Evolutionary conservation across 805 yeast species (phyloP).

Genomic region (Candida pseudofarinosa): DNA sequence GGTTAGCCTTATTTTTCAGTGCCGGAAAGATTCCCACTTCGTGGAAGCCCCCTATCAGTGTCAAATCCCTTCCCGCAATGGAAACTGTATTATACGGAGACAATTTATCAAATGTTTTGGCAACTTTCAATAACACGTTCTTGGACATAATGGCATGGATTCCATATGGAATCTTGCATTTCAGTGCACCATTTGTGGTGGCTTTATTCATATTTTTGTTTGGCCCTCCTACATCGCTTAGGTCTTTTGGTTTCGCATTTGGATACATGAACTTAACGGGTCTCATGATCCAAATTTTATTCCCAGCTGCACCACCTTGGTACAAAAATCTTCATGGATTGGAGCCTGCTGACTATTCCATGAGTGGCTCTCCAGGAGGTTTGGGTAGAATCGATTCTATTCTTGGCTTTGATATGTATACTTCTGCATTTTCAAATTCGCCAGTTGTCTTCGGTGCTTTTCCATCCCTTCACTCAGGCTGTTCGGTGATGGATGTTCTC

Average conservation of each 20-base stretch:
- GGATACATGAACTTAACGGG: constrained; percentile 92
- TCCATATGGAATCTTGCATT: constrained; percentile 91
- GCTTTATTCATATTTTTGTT: constrained; percentile 75
- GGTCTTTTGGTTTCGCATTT: constrained; percentile 86
- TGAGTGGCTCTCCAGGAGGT: constrained; percentile 96
- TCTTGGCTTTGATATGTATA: constrained; percentile 77
- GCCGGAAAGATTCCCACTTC: constrained; percentile 68
- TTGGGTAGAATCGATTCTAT: constrained; percentile 79
- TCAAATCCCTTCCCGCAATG: constrained; percentile 82
- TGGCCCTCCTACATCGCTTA: constrained; percentile 85
- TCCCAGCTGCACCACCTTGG: constrained; percentile 99
- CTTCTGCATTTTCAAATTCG: constrained; percentile 76
- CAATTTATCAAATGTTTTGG: constrained; percentile 77
- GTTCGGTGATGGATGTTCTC: constrained; percentile 89
- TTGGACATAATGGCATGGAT: constrained; percentile 90
- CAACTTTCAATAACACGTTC: constrained; percentile 59
- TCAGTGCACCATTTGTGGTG: constrained; percentile 83
- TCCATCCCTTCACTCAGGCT: constrained; percentile 85
- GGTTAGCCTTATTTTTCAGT: constrained; percentile 80
- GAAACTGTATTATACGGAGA: constrained; percentile 93
- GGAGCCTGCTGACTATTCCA: constrained; percentile 83
- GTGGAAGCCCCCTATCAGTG: constrained; percentile 85
- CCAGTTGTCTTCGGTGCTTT: constrained; percentile 93
- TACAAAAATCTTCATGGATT: constrained; percentile 80
- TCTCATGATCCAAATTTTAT: constrained; percentile 72